Conservation (phyloP, 129 eudicot species). For the Tanacetum coccineum region DNA sequence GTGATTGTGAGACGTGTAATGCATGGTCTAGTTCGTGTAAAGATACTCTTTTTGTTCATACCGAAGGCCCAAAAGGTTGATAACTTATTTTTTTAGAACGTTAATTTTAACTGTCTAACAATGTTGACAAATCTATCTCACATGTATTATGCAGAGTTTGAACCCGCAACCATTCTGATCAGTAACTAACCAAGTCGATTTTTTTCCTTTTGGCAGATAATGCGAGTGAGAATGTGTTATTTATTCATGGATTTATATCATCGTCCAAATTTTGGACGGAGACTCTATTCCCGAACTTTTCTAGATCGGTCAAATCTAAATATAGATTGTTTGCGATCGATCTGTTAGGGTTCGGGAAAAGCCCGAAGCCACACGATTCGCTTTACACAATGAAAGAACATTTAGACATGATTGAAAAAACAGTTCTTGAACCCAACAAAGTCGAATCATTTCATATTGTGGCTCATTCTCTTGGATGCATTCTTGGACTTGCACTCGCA, state of each 20-base stretch:
- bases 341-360: conserved; percentile 82
- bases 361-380: conserved; percentile 88
- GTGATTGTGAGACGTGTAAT: conserved; percentile 74
- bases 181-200: background rate
- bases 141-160: no score
- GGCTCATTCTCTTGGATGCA: conserved; percentile 94
- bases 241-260: conserved; percentile 90
- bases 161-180: no score
- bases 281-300: conserved; percentile 76
- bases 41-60: conserved; percentile 57
- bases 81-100: no score
- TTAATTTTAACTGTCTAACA: no score
- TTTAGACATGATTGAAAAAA: conserved; percentile 76
- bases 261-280: conserved; percentile 83
- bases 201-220: conserved; percentile 35
- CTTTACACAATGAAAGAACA: conserved; percentile 84
- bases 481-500: conserved; percentile 77
- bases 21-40: conserved; percentile 60
- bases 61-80: conserved; percentile 59
- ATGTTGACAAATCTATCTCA: no score
- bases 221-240: conserved; percentile 67
- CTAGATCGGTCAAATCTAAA: conserved; percentile 53
- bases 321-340: conserved; percentile 79
- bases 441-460: conserved; percentile 85
- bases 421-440: conserved; percentile 62